A percentile compares a stretch with the other conserved stretches of the same genome.
phyloP scores from a whole-genome alignment of 1,139 yeast species.

The Zygosaccharomyces sapae region DNA sequence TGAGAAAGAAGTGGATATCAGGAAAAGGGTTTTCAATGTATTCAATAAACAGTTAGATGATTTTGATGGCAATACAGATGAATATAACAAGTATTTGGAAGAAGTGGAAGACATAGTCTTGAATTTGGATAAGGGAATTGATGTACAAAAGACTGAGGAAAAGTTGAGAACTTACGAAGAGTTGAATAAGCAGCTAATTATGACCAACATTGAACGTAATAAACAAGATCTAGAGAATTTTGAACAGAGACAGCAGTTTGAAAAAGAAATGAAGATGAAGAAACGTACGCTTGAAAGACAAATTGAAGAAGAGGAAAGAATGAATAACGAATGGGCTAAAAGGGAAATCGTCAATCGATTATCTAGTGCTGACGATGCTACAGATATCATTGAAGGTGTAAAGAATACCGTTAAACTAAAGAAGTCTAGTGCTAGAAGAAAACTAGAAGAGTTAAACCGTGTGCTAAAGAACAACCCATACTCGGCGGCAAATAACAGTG shows the following conservation, averaged over 20 bases:
- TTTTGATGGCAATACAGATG: slow-evolving; percentile 53
- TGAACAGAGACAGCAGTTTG: slow-evolving; percentile 48
- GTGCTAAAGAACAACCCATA: slow-evolving; percentile 37
- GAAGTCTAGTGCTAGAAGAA: slow-evolving; percentile 61
- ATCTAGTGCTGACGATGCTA: slow-evolving; percentile 49
- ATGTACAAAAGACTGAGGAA: slow-evolving; percentile 67
- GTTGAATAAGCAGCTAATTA: slow-evolving; percentile 68
- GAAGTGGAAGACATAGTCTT: slow-evolving; percentile 76
- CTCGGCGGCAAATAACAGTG: slow-evolving; percentile 23
- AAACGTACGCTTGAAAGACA: slow-evolving; percentile 62
- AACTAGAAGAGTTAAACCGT: slow-evolving; percentile 58
- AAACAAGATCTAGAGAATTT: slow-evolving; percentile 62
- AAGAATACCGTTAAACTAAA: slow-evolving; percentile 58
- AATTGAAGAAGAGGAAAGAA: slow-evolving; percentile 64
- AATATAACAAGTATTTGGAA: slow-evolving; percentile 75
- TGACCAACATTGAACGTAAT: slow-evolving; percentile 68
- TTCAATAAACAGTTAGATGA: slow-evolving; percentile 81
- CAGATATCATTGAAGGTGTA: slow-evolving; percentile 47
- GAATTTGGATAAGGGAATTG: slow-evolving; percentile 67
- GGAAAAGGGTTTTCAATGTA: slow-evolving; percentile 70
- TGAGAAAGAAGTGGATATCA: slow-evolving; percentile 87
- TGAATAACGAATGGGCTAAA: slow-evolving; percentile 53
- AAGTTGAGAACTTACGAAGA: slow-evolving; percentile 68
- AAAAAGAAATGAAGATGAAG: slow-evolving; percentile 56
- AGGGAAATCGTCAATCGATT: slow-evolving; percentile 69